Evolutionary conservation across 768 basidiomycete species (phyloP), one percentile per base, ranked within the genome.

Genomic region (Austroboletus eburneus): DNA sequence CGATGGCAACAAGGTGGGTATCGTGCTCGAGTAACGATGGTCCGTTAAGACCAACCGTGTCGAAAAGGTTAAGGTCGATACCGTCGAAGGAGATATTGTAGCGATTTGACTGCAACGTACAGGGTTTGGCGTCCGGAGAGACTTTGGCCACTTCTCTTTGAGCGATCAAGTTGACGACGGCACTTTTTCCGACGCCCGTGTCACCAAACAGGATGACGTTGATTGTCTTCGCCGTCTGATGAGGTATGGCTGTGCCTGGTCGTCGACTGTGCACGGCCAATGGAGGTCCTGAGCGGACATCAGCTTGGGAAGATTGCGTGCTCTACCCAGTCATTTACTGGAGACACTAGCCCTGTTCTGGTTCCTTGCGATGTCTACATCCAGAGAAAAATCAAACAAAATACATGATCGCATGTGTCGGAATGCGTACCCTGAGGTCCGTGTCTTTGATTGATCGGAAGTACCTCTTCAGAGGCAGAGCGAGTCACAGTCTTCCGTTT

Each of bases 31-130:
- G 27, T 27, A n/a, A 33, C 2, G 18, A 12, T 5, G 49, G 46
- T 34, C 49, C 56, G 27, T 58, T 49, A 39, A 65, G 59, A 21
- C 62, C 62, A 25, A 50, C 48, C 18, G 64, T 65, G 17, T 65
- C 64, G 35, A 46, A 65, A 20, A 65, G 32, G 3, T 30, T 14
- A 38, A 57, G 61, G 25, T 25, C 6, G 13, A 14, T 35, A 7
- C 27, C 34, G 14, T 45, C 42, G 17, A 64, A 46, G 14, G 29
- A 16, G 22, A 61, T 42, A 10, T 37, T 4, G 45, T 72, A 64
- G 3, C 35, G 18, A 2, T 46, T 50, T 21, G 45, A 58, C 1
- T 52, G 25, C 38, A 72, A 55, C 0, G 70, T 71, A 37, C 59
- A 68, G 0, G 66, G 62, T 0, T 35, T 24, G 3, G 61, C 57